Evolutionary conservation across 352 stramenopile species (phyloP), one percentile per base, ranked within the genome.

Genomic region (Phytophthora brassicae): DNA sequence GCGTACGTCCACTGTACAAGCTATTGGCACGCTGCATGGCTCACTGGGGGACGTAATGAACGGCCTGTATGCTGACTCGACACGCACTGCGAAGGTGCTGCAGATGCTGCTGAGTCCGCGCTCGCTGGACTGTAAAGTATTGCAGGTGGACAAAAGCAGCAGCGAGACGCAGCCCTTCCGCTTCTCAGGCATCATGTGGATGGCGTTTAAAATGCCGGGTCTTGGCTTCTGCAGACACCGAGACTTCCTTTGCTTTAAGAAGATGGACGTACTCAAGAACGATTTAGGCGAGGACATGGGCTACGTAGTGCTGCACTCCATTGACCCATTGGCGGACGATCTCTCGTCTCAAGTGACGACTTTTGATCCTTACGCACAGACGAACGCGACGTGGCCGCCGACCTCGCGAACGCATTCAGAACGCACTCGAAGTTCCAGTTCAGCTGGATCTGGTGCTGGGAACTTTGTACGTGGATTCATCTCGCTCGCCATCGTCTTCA

Each of bases 181-280:
- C 58, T 92, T 92, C 52, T 68, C 83, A 0, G 83, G 83, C n/a
- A 85, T 89, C 47, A 78, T 82, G 39, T 90, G 79, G 77, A 81
- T 81, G 47, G 83, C 79, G 3, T 36, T 90, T 9, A 82, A 89
- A 64, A 61, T 84, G 11, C 55, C 59, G 8, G 70, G 77, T 0
- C 65, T 85, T 9, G 80, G 77, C 17, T 59, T 92, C 11, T 89
- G 81, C 62, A 74, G 79, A 58, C 77, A 83, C 45, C 65, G 84
- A 3, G 84, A 92, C 61, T 86, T 92, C 43, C 55, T 90, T 28
- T 89, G 81, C 51, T 92, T 90, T 57, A 89, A 89, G 68, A 89
- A 91, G 70, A 89, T 88, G 79, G 78, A 86, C 39, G 31, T 60
- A 11, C 60, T 82, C 35, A 81, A 71, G 42, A 72, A 87, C 51